phyloP scores from a whole-genome alignment of 2,329 filamentous ascomycete species.

The Alternaria brassicicola region DNA sequence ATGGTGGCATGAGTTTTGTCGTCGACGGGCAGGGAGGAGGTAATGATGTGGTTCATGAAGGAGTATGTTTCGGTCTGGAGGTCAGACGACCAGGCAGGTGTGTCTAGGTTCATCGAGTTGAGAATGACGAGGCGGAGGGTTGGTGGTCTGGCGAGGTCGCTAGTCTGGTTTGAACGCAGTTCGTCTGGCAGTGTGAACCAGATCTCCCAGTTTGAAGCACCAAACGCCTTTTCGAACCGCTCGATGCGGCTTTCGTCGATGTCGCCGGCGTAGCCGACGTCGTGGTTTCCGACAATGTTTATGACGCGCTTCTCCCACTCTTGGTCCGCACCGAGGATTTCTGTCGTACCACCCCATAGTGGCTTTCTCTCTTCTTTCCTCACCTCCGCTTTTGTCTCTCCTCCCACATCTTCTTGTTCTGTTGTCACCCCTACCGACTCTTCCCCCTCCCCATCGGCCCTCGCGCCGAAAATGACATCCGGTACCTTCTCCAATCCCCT shows the following conservation, averaged over 20 bases:
- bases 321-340: constrained; percentile 54
- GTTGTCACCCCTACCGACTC: neutral
- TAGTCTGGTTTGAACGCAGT: neutral
- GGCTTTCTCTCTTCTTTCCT: constrained; percentile 18
- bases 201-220: constrained; percentile 88
- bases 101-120: constrained; percentile 94
- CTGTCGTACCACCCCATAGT: constrained; percentile 36
- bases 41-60: constrained; percentile 75
- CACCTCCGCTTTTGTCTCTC: constrained; percentile 20
- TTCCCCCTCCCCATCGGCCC: neutral
- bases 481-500: constrained; percentile 67
- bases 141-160: constrained; percentile 53
- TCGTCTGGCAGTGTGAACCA: constrained; percentile 60
- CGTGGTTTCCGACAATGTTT: constrained; percentile 93
- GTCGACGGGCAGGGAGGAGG: constrained; percentile 64
- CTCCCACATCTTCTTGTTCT: constrained; percentile 24
- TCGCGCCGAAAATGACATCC: constrained; percentile 42
- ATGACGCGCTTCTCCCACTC: constrained; percentile 79
- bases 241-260: constrained; percentile 75
- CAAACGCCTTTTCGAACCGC: constrained; percentile 85
- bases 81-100: constrained; percentile 69
- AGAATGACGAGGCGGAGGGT: constrained; percentile 83
- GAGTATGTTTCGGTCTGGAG: constrained; percentile 78
- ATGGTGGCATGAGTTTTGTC: constrained; percentile 74
- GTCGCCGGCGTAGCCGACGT: constrained; percentile 95